These are phyloP conservation scores for maize (Zea mays) DNA, from an alignment of 176 grass and related monocot genomes.

Conservation along the genomic window Zm-B73-REFERENCE-NAM-5.0 NC_050105.1:72580001-72580500, in stretches of 20 bases:
- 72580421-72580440: slow-evolving; percentile 92
- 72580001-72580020: no score
- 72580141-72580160: no score
- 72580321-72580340: background rate
- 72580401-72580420: slow-evolving; percentile 86
- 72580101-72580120: no score
- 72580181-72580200: no score
- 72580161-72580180: no score
- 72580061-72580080: no score
- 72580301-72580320: slow-evolving; percentile 8
- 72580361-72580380: slow-evolving; percentile 11
- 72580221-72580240: background rate
- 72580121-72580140: no score
- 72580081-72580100: no score
- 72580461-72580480: slow-evolving; percentile 97
- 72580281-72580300: background rate
- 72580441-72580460: slow-evolving; percentile 97
- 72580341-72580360: slow-evolving; percentile 2
- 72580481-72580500: slow-evolving; percentile 68
- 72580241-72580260: slow-evolving; percentile 10
- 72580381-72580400: slow-evolving; percentile 34
- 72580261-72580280: background rate
- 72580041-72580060: no score
- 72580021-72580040: no score
- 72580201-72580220: no score